Base-by-base conservation (phyloP, 371 early-diverging fungal species). In the Parasitella parasitica region DNA sequence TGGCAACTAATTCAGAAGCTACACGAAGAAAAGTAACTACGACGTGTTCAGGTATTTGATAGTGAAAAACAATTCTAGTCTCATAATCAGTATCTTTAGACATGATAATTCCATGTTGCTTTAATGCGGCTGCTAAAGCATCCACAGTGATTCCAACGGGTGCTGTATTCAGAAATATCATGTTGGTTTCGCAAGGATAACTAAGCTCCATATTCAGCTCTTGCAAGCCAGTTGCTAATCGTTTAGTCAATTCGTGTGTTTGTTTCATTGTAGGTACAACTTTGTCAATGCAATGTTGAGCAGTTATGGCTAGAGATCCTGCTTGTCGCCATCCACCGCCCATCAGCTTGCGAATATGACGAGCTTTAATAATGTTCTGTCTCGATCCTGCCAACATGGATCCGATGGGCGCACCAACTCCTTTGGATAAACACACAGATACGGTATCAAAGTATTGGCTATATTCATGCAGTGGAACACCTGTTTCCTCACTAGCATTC, bases 291-390 rank as follows among this genome's bases (percentile, higher is more conserved):
- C 90, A 87, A 72, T 87, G 86, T 8, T 85, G 72, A 1, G 87
- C 90, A 2, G 89, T 92, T 8, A 81, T 86, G 1, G 94, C 94
- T 35, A 94, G 63, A 2, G 81, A 61, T 5, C 95, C 94, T 1
- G 90, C 87, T 71, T 94, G 95, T n/a, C 94, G 81, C 95, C 92
- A 92, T 2, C 92, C 95, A 39, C 97, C 97, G 24, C 97, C 97
- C 80, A 91, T 92, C 64, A 93, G 55, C 67, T 95, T 92, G 34
- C 97, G 81, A 60, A 92, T 83, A 59, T 92, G 92, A 12, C 89
- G 74, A 0, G 96, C 95, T 35, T 80, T 83, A 24, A 79, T 78
- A 50, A 96, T 91, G 30, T 84, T 76, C 7, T 65, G 61, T 26
- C 71, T 39, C 8, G 70, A 66, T 3, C 84, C 93, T 1, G 91